Percentiles rank a stretch among this genome's conserved stretches.
These are phyloP conservation scores for Beta lomatogona DNA, from an alignment of 179 eudicot species.

Conservation along the genomic window DNA sequence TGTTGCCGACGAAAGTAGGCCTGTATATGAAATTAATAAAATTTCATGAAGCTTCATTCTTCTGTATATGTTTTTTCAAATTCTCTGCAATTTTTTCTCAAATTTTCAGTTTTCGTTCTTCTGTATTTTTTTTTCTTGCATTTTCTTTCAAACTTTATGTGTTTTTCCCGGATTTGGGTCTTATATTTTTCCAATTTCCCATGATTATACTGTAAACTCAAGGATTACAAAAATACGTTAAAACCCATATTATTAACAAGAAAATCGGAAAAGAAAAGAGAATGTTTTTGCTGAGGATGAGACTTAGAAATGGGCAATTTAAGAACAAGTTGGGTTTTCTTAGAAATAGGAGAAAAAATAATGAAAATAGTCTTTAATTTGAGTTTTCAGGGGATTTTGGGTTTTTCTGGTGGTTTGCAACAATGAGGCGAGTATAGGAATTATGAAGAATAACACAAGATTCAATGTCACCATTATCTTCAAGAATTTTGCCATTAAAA, in stretches of 20 bases:
- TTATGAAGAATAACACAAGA: slow-evolving; percentile 44
- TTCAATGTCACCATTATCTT: slow-evolving; percentile 48
- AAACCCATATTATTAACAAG: background rate
- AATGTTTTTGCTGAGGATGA: background rate
- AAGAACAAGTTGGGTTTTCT: slow-evolving; percentile 37
- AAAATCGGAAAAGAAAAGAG: background rate
- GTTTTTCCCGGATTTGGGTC: too few species aligned
- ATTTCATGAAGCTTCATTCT: too few species aligned
- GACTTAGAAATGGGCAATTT: slow-evolving; percentile 38
- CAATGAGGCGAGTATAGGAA: slow-evolving; percentile 42
- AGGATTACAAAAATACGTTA: background rate
- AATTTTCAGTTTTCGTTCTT: too few species aligned
- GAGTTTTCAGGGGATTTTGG: slow-evolving; percentile 11
- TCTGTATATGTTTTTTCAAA: too few species aligned
- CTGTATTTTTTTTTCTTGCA: too few species aligned
- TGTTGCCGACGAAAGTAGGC: too few species aligned
- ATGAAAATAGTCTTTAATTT: background rate
- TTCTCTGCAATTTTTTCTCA: too few species aligned
- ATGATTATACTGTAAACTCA: background rate
- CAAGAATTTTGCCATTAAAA: slow-evolving; percentile 55
- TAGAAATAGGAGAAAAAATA: background rate
- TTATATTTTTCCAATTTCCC: background rate
- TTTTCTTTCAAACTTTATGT: too few species aligned
- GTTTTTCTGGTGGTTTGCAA: too few species aligned
- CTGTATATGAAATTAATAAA: too few species aligned